Evolutionary conservation across 139 green algal genomes (phyloP), one percentile per base, ranked within the genome.

Genomic region (Volvox reticuliferus): DNA sequence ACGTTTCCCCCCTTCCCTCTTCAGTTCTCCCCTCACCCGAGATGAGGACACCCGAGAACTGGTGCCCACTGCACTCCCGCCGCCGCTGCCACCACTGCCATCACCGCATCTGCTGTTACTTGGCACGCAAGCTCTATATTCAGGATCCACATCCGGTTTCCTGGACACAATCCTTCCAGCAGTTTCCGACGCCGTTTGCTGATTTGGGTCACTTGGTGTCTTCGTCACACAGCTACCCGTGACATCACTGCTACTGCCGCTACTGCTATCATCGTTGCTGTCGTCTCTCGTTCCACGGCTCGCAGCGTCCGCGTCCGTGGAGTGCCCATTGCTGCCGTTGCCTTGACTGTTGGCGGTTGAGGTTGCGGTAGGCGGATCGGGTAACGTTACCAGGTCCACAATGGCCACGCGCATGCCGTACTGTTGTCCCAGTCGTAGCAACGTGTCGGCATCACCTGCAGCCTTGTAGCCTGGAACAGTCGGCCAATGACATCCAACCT

Each of bases 381-480:
- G 67, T 37, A 80, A 13, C 21, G 19, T 33, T n/a, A 97, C 90
- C 55, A 97, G 92, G 14, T 95, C 91, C 76, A 97, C 89, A 16
- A 97, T 94, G 32, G 6, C 2, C 1, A 96, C 93, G 0, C 87
- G 79, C 89, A 99, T 77, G 36, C 95, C 95, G 73, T 96, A 88
- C 33, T 91, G 26, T 12, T 67, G 30, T 0, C 95, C 95, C 68
- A 98, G 82, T 33, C 75, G 21, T 83, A 95, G 73, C 86, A 99
- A 88, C 73, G 93, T 79, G 0, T 86, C 83, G 0, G 93, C 92
- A 69, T 97, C 94, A n/a, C 97, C 97, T 22, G 94, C 87, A 12
- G 97, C 97, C 78, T 96, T 96, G 91, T 97, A 99, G 12, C 96
- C 96, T 96, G 91, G 9, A 73, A 12, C 44, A 9, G 44, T 55